Evolutionary conservation across 176 grass and related monocot genomes (phyloP).

Genomic region (Ensete glaucum): DNA sequence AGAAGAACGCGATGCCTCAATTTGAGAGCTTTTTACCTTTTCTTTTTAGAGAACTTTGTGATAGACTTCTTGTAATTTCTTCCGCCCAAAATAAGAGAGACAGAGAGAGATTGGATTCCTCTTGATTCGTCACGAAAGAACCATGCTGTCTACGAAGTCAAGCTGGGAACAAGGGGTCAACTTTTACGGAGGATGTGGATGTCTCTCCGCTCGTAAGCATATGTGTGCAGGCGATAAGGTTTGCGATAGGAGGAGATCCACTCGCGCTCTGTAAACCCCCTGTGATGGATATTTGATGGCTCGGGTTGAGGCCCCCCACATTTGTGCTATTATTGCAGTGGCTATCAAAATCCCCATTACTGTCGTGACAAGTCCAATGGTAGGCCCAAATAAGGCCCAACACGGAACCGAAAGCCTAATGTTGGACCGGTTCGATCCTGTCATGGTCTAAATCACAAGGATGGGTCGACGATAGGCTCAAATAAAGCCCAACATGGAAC

Average conservation of each 20-base stretch:
- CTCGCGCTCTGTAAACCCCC: not conserved
- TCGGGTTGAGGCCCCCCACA: too few relatives aligned
- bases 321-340: too few relatives aligned
- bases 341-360: too few relatives aligned
- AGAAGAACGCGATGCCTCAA: not conserved
- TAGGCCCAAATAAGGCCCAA: too few relatives aligned
- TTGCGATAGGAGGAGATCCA: slow-evolving; percentile 3
- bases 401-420: too few relatives aligned
- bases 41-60: not conserved
- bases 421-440: too few relatives aligned
- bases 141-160: not conserved
- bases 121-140: too few relatives aligned
- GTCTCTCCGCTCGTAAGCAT: slow-evolving; percentile 4
- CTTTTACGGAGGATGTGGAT: slow-evolving; percentile 7
- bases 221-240: slow-evolving; percentile 12
- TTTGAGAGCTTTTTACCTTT: not conserved
- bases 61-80: not conserved
- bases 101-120: too few relatives aligned
- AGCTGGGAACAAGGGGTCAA: not conserved
- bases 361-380: too few relatives aligned
- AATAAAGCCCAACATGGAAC: too few relatives aligned
- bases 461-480: too few relatives aligned
- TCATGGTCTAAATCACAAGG: too few relatives aligned
- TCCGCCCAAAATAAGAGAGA: not conserved
- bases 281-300: not conserved